Percentiles rank a stretch among this genome's conserved stretches.
Conservation (phyloP, 2,329 filamentous ascomycete species). For the Fusarium sp. region DNA sequence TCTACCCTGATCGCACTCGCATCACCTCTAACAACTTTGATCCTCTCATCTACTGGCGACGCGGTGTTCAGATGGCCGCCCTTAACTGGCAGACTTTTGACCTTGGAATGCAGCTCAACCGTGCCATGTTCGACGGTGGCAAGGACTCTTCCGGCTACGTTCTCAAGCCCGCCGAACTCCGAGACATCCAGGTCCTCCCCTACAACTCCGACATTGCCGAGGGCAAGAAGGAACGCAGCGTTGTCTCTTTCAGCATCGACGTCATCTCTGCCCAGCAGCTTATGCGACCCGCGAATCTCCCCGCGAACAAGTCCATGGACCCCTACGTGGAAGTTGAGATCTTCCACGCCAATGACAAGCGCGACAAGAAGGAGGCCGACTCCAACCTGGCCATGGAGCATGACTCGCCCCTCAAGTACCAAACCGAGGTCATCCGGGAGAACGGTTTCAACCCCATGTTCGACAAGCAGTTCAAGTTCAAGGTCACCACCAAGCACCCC, state of each 20-base stretch:
- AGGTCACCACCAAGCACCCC: constrained; percentile 91
- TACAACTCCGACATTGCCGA: constrained; percentile 62
- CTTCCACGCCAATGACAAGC: constrained; percentile 92
- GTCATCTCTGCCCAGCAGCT: constrained; percentile 95
- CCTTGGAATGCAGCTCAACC: constrained; percentile 93
- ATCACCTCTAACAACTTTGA: constrained; percentile 94
- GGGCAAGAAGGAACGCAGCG: constrained; percentile 79
- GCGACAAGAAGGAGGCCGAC: constrained; percentile 82
- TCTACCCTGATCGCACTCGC: constrained; percentile 87
- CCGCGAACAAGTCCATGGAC: constrained; percentile 80
- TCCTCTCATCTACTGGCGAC: constrained; percentile 91
- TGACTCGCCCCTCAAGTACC: constrained; percentile 76
- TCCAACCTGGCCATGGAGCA: constrained; percentile 60
- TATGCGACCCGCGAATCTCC: constrained; percentile 80
- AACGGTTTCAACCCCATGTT: constrained; percentile 97
- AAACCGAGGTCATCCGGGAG: constrained; percentile 82
- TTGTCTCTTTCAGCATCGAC: constrained; percentile 86
- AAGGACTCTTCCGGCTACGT: constrained; percentile 91
- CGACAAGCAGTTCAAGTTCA: constrained; percentile 81
- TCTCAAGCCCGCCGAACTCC: constrained; percentile 87
- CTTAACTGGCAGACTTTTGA: constrained; percentile 99
- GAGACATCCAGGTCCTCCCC: constrained; percentile 72
- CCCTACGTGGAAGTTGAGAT: constrained; percentile 96
- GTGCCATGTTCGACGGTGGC: constrained; percentile 95
- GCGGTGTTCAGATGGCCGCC: constrained; percentile 96